Percentiles rank a stretch among this genome's conserved stretches.
Evolutionary conservation across 73 alveolate species (phyloP).

Genomic region (Blepharisma japonicum): DNA sequence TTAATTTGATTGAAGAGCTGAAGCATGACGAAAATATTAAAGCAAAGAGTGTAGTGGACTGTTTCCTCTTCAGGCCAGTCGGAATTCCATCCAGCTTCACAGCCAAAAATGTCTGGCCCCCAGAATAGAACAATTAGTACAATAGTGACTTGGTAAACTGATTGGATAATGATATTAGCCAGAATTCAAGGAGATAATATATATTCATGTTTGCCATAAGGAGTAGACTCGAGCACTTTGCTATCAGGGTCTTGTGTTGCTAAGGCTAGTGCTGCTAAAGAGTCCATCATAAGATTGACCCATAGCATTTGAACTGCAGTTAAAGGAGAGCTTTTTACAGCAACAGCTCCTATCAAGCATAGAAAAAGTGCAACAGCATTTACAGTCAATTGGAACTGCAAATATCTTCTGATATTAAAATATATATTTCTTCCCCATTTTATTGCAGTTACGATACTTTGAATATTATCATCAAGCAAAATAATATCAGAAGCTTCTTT

Average conservation of each 20-base stretch:
- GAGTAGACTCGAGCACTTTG: conserved; percentile 69
- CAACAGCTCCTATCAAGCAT: conserved; percentile 84
- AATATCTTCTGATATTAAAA: conserved; percentile 83
- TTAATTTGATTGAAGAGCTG: conserved; percentile 70
- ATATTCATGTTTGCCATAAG: conserved; percentile 84
- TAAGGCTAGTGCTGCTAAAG: conserved; percentile 91
- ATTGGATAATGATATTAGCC: conserved; percentile 76
- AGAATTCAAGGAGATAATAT: conserved; percentile 87
- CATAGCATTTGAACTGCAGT: conserved; percentile 81
- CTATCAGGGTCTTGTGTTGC: conserved; percentile 95
- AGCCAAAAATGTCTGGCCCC: conserved; percentile 42
- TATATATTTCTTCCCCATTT: conserved; percentile 96
- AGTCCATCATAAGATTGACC: conserved; percentile 94
- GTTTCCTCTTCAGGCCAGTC: conserved; percentile 25
- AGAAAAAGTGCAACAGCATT: conserved; percentile 89
- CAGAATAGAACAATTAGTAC: conserved; percentile 63
- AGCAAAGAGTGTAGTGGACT: conserved; percentile 68
- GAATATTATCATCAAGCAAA: conserved; percentile 93
- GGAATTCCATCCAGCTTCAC: conserved; percentile 35
- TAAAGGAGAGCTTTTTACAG: conserved; percentile 83
- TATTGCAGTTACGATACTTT: conserved; percentile 88
- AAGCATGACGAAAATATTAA: conserved; percentile 64
- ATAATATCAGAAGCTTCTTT: conserved; percentile 98
- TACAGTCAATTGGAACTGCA: conserved; percentile 88
- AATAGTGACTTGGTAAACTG: conserved; percentile 69